Base-by-base conservation (phyloP, 306 rosid genomes). In the Astragalus membranaceus region DNA sequence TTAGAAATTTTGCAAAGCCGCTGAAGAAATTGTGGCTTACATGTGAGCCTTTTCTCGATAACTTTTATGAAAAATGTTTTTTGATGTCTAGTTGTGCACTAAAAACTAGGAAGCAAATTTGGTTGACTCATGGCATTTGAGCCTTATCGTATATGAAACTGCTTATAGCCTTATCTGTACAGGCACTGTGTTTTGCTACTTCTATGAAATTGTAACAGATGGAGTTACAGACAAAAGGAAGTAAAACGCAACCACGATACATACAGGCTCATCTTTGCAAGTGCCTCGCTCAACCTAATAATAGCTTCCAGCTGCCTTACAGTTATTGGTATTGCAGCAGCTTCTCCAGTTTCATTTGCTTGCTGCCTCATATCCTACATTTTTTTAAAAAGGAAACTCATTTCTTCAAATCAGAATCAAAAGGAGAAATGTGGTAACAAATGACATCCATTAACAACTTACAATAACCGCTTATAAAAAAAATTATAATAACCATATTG, bases 231-330 rank as follows among this genome's bases (percentile, higher is more conserved):
- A 36, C 29, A 41, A 46, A 63, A 44, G 55, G 20, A 0, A 82
- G 39, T 8, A n/a, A 74, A 70, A 17, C 62, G 44, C 44, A 29
- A 43, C 12, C 50, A 16, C 52, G 37, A 69, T 76, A 80, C 97
- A 87, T 80, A 94, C 99, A 94, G 79, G 78, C 89, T 91, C 96
- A 94, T 91, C 82, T 91, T 94, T 26, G 99, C 99, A 68, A 94
- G 99, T 52, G 96, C 79, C 82, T 94, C 99, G 36, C 99, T 91
- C 92, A 94, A 62, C 79, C 99, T 84, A 47, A 87, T 88, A 35
- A 94, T 84, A 76, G 99, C 99, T 89, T 94, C 99, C 67, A 94
- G 85, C 86, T 94, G 99, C 86, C 99, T 81, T 4, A 94, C 99
- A 8, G 99, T 94, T 51, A 94, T 91, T 10, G 97, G 99, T 73